These are phyloP conservation scores for Solanum piurae DNA, from an alignment of 257 asterid genomes.

Conservation along the genomic window DNA sequence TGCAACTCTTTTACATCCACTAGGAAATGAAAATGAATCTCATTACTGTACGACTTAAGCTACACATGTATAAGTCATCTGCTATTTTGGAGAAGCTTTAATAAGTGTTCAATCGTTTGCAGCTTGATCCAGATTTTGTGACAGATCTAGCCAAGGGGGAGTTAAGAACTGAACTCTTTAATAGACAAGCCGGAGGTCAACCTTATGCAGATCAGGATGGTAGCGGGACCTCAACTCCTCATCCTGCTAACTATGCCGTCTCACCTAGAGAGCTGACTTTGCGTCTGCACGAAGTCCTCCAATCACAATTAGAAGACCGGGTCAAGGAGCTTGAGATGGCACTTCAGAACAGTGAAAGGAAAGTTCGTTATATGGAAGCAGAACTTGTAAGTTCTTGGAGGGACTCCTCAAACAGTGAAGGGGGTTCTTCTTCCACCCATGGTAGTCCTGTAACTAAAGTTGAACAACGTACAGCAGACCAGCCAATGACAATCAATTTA, in stretches of 20 bases:
- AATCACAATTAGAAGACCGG: slow-evolving; percentile 67
- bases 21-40: neutral
- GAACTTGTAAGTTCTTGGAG: slow-evolving; percentile 13
- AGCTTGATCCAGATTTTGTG: slow-evolving; percentile 44
- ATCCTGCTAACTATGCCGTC: slow-evolving; percentile 43
- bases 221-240: slow-evolving; percentile 42
- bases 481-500: slow-evolving; percentile 51
- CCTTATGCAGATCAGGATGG: slow-evolving; percentile 36
- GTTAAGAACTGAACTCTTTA: slow-evolving; percentile 33
- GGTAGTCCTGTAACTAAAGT: slow-evolving; percentile 27
- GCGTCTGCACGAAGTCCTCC: slow-evolving; percentile 72
- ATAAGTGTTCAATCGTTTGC: slow-evolving; percentile 13
- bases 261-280: slow-evolving; percentile 76
- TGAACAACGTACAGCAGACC: slow-evolving; percentile 13
- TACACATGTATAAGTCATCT: neutral
- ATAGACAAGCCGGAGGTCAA: slow-evolving; percentile 9
- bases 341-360: slow-evolving; percentile 51
- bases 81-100: neutral
- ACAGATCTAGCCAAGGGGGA: slow-evolving; percentile 40
- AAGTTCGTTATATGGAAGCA: slow-evolving; percentile 25
- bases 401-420: slow-evolving; percentile 21
- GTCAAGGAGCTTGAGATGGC: slow-evolving; percentile 69
- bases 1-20: neutral
- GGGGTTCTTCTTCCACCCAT: slow-evolving; percentile 19
- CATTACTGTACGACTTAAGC: neutral